Base-by-base conservation (phyloP, 139 green algal genomes). In the Desmodesmus armatus region DNA sequence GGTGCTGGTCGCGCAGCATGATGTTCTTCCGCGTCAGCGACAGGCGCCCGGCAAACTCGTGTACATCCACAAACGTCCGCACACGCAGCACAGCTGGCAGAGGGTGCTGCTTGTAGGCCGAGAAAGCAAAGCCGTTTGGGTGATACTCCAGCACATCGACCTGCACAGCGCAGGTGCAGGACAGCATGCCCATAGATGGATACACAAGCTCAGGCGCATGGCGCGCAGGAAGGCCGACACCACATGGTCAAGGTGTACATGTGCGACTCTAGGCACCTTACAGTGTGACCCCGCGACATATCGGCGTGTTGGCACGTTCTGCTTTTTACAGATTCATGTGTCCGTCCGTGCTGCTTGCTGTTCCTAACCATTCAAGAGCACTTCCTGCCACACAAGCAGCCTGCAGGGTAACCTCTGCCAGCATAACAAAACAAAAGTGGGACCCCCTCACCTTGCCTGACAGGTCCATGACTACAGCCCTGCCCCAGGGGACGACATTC, bases 1-100 rank as follows among this genome's bases (percentile, higher is more conserved):
- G 73, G 84, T 88, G 85, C 23, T 82, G 73, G 83, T 93, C 90
- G 9, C 90, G 83, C 21, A 88, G 33, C 85, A 93, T 87, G 39
- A 93, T 69, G 83, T 93, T 93, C 78, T 87, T 88, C n/a, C 87
- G 73, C 5, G 87, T 90, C 65, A 87, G 86, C 5, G 66, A 69
- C 37, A 81, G 44, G 13, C 55, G 41, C 80, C 85, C 40, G 40
- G 51, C 23, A 74, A 85, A 70, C 66, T 81, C 58, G 67, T 83
- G 53, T 31, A 87, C 51, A 73, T 90, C 65, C 3, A 90, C 67
- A 49, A 79, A 83, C 29, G 37, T 43, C 31, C 75, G 87, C 60
- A 87, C 87, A 3, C 87, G 82, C 60, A 90, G 77, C 11, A 90
- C 87, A 43, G 87, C 83, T 2, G 87, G 87, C 72, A 90, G 78